phyloP scores from a whole-genome alignment of 108 stramenopile species.

The Cyclotella sp. region DNA sequence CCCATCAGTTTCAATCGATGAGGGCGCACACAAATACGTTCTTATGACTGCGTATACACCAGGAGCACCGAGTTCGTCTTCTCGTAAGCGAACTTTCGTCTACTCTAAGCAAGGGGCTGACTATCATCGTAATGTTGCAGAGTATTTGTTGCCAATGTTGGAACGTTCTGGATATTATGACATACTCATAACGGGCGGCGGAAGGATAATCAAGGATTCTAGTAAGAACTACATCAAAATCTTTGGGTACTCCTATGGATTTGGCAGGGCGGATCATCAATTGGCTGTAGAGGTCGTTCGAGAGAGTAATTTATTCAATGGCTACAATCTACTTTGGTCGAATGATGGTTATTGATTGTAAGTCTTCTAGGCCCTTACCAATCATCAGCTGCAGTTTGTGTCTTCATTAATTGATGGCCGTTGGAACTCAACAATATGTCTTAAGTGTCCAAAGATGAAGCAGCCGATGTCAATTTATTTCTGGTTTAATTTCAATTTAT shows the following conservation, averaged over 20 bases:
- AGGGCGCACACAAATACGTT: conserved; percentile 86
- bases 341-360: conserved; percentile 74
- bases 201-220: conserved; percentile 63
- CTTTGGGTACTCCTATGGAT: conserved; percentile 83
- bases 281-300: conserved; percentile 63
- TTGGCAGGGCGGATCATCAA: conserved; percentile 81
- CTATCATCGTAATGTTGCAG: conserved; percentile 86
- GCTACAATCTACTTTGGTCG: conserved; percentile 63
- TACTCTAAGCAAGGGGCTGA: conserved; percentile 58
- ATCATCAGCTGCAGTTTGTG: too few relatives aligned
- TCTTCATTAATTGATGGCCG: not conserved
- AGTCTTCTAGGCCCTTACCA: too few relatives aligned
- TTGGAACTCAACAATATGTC: not conserved
- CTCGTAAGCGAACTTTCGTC: conserved; percentile 65
- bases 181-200: conserved; percentile 79
- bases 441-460: too few relatives aligned
- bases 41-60: conserved; percentile 65
- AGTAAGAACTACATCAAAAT: conserved; percentile 63
- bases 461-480: too few relatives aligned
- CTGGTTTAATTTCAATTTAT: too few relatives aligned
- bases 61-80: not conserved
- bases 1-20: conserved; percentile 71
- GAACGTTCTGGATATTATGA: conserved; percentile 61
- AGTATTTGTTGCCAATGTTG: conserved; percentile 66
- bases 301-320: conserved; percentile 56